Evolutionary conservation across 2,329 filamentous ascomycete species (phyloP).

Genomic region (Monilinia fructigena): DNA sequence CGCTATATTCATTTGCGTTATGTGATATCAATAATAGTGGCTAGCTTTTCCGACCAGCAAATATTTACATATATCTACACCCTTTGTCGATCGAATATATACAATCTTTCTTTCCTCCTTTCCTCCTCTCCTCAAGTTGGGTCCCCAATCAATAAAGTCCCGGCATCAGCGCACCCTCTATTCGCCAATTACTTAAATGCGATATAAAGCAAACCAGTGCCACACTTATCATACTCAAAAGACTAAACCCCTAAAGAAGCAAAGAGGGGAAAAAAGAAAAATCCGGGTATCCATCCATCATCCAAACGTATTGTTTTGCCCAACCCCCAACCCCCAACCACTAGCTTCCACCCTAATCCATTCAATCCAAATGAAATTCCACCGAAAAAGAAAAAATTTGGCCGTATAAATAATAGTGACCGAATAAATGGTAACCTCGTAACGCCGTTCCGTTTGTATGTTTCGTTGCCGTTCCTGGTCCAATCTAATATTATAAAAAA

Average conservation of each 20-base stretch:
- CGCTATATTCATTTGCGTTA: neutral
- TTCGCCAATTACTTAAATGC: slow-evolving; percentile 4
- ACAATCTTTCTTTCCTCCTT: neutral
- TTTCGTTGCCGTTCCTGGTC: slow-evolving; percentile 15
- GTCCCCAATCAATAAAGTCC: neutral
- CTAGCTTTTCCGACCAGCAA: slow-evolving; percentile 1
- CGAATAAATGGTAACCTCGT: neutral
- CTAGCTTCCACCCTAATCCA: neutral
- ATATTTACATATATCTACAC: slow-evolving; percentile 12
- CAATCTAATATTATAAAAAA: neutral
- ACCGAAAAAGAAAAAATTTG: neutral
- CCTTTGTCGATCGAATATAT: slow-evolving; percentile 1
- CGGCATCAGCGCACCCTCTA: slow-evolving; percentile 1
- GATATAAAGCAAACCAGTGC: slow-evolving; percentile 7
- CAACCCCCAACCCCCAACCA: neutral
- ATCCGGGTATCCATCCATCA: slow-evolving; percentile 18
- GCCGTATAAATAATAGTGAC: neutral
- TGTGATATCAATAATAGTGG: slow-evolving; percentile 1
- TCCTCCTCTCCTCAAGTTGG: neutral
- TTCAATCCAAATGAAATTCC: neutral
- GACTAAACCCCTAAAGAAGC: neutral
- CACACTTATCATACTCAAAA: slow-evolving; percentile 3
- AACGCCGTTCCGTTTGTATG: slow-evolving; percentile 9
- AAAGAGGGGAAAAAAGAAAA: neutral
- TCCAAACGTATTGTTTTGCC: slow-evolving; percentile 9